Evolutionary conservation across 441 rosid species (phyloP), one percentile per base, ranked within the genome.

Genomic region (Erysimum cheiri): DNA sequence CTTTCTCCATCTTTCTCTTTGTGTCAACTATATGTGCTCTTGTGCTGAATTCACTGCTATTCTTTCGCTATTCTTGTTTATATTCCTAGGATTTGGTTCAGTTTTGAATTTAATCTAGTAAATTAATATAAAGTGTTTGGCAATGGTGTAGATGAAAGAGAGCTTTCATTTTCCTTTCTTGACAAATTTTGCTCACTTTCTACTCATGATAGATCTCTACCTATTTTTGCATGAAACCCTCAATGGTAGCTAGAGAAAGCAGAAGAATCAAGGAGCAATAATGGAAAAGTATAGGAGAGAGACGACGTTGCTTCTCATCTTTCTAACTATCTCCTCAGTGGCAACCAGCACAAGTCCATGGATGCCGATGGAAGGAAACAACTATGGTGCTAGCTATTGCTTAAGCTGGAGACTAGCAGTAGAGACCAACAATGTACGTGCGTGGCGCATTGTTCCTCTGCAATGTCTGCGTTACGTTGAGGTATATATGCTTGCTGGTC

Each of bases 341-440:
- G 76, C 81, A 40, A 61, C 41, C 0, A 75, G 68, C 24, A 40
- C 50, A 36, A 79, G 58, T 44, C 60, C 62, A 32, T 46, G 41
- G 39, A 3, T 35, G 9, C 69, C 48, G 28, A 39, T 56, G 8
- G 87, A 78, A 1, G 72, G 60, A 8, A 59, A 28, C 39, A 59
- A 28, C 39, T 26, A 17, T 61, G 64, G 52, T 44, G 22, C 40
- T 0, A 72, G 77, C 54, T 85, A 81, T 71, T 90, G 92, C 80
- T 76, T 88, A 75, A 94, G 97, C 82, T 94, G 97, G 99, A 76
- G 96, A 74, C 24, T 94, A 71, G 99, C 83, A 2, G 88, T 85
- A 81, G 97, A 94, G 81, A 80, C 96, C 14, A 90, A 94, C 83
- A 94, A 94, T 64, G 77, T 86, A 49, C 86, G 84, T 2, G 82